phyloP scores from a whole-genome alignment of 169 alveolate genomes.

The Toxoplasma gondii region DNA sequence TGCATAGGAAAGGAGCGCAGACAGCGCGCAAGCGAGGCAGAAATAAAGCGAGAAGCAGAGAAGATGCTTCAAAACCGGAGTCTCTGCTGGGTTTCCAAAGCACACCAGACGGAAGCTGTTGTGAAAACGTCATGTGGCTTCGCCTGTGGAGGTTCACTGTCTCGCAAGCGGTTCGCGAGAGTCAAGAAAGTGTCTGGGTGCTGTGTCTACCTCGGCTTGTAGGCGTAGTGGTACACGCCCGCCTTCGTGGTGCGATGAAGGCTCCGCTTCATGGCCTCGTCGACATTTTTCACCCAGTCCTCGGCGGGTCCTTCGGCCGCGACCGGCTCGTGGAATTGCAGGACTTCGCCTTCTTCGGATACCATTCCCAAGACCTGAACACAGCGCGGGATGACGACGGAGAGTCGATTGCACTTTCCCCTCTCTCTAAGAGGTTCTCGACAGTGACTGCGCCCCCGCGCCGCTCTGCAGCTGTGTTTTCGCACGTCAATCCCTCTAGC shows the following conservation, averaged over 20 bases:
- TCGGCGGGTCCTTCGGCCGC: constrained; percentile 93
- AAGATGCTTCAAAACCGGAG: too few relatives aligned
- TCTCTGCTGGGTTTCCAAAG: too few relatives aligned
- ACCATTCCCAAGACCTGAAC: constrained; percentile 84
- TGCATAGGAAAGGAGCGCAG: too few relatives aligned
- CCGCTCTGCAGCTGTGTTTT: background rate
- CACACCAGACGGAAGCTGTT: too few relatives aligned
- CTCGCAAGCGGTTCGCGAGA: too few relatives aligned
- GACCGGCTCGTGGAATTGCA: constrained; percentile 83
- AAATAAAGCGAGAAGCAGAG: too few relatives aligned
- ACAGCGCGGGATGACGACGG: background rate
- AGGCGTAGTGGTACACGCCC: constrained; percentile 89
- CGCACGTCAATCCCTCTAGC: background rate
- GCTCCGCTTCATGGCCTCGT: constrained; percentile 90
- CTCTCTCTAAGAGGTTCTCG: background rate
- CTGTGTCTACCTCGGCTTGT: constrained; percentile 76
- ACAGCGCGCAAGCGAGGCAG: too few relatives aligned
- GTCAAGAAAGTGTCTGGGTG: background rate
- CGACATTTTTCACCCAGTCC: constrained; percentile 92
- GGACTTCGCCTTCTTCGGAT: constrained; percentile 93
- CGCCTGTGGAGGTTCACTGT: too few relatives aligned
- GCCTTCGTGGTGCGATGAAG: constrained; percentile 84
- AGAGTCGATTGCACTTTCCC: background rate
- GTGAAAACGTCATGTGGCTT: too few relatives aligned
- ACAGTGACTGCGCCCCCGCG: background rate